These are phyloP conservation scores for Penicillium vulpinum DNA, from an alignment of 2,329 filamentous ascomycete genomes.

Conservation along the genomic window DNA sequence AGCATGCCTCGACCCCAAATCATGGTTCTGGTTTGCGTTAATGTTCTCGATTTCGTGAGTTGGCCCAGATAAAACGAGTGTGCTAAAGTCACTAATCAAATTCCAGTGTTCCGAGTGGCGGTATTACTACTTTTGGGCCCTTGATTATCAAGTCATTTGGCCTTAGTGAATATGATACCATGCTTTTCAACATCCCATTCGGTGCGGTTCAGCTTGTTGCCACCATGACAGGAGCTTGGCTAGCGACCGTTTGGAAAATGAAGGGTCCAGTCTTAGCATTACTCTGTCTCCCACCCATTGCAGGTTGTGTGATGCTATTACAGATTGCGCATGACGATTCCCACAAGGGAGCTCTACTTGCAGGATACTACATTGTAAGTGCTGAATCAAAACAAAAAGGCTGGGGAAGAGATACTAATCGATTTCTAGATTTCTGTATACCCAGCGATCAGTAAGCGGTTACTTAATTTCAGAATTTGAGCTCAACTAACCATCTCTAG, in stretches of 20 bases:
- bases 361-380: constrained; percentile 56
- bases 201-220: constrained; percentile 61
- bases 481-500: constrained; percentile 31
- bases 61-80: not conserved
- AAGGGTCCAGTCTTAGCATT: constrained; percentile 58
- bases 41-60: constrained; percentile 56
- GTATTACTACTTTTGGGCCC: constrained; percentile 60
- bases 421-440: constrained; percentile 55
- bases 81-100: constrained; percentile 5
- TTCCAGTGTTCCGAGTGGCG: constrained; percentile 55
- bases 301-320: constrained; percentile 57
- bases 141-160: constrained; percentile 61
- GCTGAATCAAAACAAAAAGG: not conserved
- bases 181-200: constrained; percentile 63
- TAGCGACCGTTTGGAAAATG: constrained; percentile 55
- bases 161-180: constrained; percentile 57
- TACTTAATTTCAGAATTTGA: not conserved
- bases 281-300: constrained; percentile 58
- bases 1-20: constrained; percentile 58
- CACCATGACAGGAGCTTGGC: constrained; percentile 58
- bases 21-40: constrained; percentile 59
- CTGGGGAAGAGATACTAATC: not conserved
- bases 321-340: constrained; percentile 48
- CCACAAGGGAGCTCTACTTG: constrained; percentile 54
- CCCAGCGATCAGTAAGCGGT: constrained; percentile 54